Base-by-base conservation (phyloP, 1,284 basidiomycete genomes). In the Ustilago nuda region DNA sequence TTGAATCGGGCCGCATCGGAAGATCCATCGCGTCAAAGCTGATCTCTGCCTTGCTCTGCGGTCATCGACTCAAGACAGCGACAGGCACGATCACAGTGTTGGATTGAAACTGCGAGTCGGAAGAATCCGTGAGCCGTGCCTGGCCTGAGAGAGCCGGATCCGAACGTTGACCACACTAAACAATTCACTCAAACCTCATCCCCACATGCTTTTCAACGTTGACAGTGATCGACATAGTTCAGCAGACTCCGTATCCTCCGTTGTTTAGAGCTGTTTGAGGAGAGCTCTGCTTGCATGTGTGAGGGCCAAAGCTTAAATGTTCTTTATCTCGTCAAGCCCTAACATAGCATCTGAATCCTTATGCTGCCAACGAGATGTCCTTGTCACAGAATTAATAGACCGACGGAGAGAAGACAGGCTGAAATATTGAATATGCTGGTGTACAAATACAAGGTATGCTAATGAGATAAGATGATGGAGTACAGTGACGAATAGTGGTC, bases 1-100 rank as follows among this genome's bases (percentile, higher is more conserved):
- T 30, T 39, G 43, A 62, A 62, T 62, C 61, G 61, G 61, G 60
- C 36, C 61, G 53, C 43, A 62, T 62, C 60, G 60, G 15, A 17
- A 8, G 32, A 17, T 19, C 52, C 4, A 13, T 5, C 45, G 45
- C 45, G 45, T 48, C 9, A 5, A 19, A 48, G 45, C 45, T 48
- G 45, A 48, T 35, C 15, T 52, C 23, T 53, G 53, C 35, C 17
- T 39, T 39, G n/a, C 56, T 17, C 17, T 59, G 58, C 50, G 30
- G 58, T 60, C 58, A 60, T 52, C 48, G 37, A 52, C 11, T 33
- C 4, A 17, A 30, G 27, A 11, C 30, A 30, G 30, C 23, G 8
- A n/a, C 8, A 43, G 17, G 55, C 55, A 57, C 35, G 56, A 65
- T 65, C 55, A 65, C 61, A 48, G 54, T 48, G 41, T 41, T 39